A percentile compares a stretch with the other conserved stretches of the same genome.
phyloP scores from a whole-genome alignment of 495 filamentous ascomycete species.

The Penicillium taxi region DNA sequence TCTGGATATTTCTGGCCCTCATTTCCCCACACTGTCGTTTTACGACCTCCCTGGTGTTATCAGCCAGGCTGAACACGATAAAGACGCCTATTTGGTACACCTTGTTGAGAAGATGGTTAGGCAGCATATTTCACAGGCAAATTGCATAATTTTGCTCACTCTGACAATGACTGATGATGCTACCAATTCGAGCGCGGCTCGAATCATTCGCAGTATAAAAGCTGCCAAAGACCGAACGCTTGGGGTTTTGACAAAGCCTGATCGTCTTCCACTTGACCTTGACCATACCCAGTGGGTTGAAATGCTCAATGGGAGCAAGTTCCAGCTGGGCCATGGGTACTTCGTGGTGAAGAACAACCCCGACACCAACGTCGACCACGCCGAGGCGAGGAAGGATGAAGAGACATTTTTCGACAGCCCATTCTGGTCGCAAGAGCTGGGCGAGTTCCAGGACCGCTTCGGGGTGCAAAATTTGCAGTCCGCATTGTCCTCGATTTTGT shows the following conservation, averaged over 20 bases:
- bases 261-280: constrained; percentile 48
- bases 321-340: constrained; percentile 54
- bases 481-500: constrained; percentile 46
- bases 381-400: constrained; percentile 49
- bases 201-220: constrained; percentile 49
- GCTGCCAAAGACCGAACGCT: constrained; percentile 54
- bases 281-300: constrained; percentile 45
- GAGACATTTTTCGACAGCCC: constrained; percentile 46
- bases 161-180: constrained; percentile 67
- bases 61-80: constrained; percentile 49
- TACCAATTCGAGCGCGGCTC: constrained; percentile 60
- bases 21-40: constrained; percentile 63
- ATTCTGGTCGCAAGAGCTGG: constrained; percentile 43
- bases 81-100: constrained; percentile 56
- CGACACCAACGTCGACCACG: constrained; percentile 41
- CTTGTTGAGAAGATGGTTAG: constrained; percentile 62
- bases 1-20: constrained; percentile 62
- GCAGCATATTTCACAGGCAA: constrained; percentile 54
- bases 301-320: constrained; percentile 48
- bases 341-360: constrained; percentile 58
- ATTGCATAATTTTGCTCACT: constrained; percentile 67
- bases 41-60: constrained; percentile 80
- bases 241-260: constrained; percentile 76
- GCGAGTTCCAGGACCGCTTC: constrained; percentile 42
- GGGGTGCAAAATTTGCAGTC: constrained; percentile 50